Evolutionary conservation across 129 eudicot species (phyloP).

Genomic region (Smallanthus sonchifolius): DNA sequence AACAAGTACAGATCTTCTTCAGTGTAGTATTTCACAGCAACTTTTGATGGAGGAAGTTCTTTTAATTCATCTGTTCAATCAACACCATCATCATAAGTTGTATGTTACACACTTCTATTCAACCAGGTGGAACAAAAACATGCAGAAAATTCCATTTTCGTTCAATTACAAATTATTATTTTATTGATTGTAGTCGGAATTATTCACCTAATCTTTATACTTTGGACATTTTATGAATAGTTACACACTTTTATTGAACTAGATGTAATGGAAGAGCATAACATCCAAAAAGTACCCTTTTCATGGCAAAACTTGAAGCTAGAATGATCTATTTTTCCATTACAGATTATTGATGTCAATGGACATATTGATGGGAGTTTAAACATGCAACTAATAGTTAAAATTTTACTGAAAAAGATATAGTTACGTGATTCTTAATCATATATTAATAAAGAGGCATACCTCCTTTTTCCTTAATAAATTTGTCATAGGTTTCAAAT

Average conservation of each 20-base stretch:
- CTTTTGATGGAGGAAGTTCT: constrained; percentile 66
- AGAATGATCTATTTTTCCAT: not conserved
- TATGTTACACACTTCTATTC: not conserved
- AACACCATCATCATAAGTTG: constrained; percentile 12
- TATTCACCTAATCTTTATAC: not conserved
- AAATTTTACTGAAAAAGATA: not conserved
- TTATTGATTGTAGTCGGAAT: not conserved
- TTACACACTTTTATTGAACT: not conserved
- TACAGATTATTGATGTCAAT: not conserved
- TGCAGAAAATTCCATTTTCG: not conserved
- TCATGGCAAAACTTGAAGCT: not conserved
- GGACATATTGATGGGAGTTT: constrained; percentile 2
- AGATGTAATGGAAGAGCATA: not conserved
- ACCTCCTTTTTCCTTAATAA: constrained; percentile 85
- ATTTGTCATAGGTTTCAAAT: constrained; percentile 90
- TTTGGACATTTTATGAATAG: not conserved
- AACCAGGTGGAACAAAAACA: too few species aligned
- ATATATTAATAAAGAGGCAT: not conserved
- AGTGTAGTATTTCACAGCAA: constrained; percentile 88
- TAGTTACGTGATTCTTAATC: not conserved
- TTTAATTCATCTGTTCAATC: constrained; percentile 61
- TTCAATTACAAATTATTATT: not conserved
- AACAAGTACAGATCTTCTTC: constrained; percentile 82
- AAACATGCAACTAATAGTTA: not conserved
- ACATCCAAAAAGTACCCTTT: not conserved